phyloP scores from a whole-genome alignment of 2,329 filamentous ascomycete species.

The Ciborinia camelliae region DNA sequence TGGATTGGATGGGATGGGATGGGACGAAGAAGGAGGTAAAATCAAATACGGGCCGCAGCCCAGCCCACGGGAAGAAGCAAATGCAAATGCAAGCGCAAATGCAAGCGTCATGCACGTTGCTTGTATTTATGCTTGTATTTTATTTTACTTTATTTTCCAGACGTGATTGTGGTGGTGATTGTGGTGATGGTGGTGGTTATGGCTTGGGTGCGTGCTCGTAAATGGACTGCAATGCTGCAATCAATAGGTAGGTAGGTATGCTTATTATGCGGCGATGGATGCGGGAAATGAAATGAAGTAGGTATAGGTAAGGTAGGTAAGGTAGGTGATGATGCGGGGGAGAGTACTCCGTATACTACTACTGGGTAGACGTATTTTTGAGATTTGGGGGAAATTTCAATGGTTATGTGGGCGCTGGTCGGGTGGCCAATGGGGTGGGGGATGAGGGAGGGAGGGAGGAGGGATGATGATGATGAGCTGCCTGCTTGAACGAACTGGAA shows the following conservation, averaged over 20 bases:
- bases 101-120: neutral
- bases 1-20: too few species aligned
- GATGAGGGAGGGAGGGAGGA: neutral
- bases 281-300: too few species aligned
- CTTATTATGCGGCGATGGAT: neutral
- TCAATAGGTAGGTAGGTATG: too few species aligned
- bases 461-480: neutral
- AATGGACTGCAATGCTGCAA: neutral
- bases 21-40: too few species aligned
- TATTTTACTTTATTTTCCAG: too few species aligned
- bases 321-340: slow-evolving; percentile 2
- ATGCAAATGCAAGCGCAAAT: neutral
- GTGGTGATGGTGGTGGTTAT: neutral
- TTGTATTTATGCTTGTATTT: too few species aligned
- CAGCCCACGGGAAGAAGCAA: neutral
- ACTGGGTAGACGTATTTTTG: too few species aligned
- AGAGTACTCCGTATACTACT: too few species aligned
- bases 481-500: too few species aligned
- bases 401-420: neutral
- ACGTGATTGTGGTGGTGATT: neutral
- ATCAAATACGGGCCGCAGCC: too few species aligned
- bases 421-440: neutral
- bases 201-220: too few species aligned
- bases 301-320: too few species aligned
- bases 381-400: neutral